Conservation (phyloP, 352 stramenopile species). For the Globisporangium ultimum region DNA sequence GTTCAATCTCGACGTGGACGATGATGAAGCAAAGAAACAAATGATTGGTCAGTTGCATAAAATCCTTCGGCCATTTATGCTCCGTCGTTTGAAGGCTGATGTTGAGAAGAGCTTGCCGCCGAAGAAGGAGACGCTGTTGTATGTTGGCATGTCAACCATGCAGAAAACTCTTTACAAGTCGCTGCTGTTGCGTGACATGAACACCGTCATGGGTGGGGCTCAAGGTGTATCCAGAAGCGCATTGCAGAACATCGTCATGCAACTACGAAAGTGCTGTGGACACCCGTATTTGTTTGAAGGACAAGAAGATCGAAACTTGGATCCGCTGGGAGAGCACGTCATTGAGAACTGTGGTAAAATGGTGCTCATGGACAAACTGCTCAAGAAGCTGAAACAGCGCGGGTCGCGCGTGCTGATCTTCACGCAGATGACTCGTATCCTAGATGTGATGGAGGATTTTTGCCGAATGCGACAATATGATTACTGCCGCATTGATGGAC, state of each 20-base stretch:
- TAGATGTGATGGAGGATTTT: slow-evolving; percentile 96
- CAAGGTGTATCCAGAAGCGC: slow-evolving; percentile 75
- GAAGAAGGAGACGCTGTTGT: slow-evolving; percentile 97
- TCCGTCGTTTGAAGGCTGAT: slow-evolving; percentile 97
- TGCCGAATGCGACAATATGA: slow-evolving; percentile 92
- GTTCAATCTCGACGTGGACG: slow-evolving; percentile 87
- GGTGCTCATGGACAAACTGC: slow-evolving; percentile 93
- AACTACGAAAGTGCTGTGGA: slow-evolving; percentile 86
- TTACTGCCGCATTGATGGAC: slow-evolving; percentile 87
- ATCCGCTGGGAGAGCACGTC: slow-evolving; percentile 95
- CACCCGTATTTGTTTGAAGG: slow-evolving; percentile 94
- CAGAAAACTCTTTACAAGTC: slow-evolving; percentile 98
- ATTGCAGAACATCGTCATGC: slow-evolving; percentile 87
- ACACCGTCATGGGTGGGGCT: slow-evolving; percentile 70
- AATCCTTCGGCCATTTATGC: slow-evolving; percentile 94
- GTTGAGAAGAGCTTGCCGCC: slow-evolving; percentile 97
- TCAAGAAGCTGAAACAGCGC: slow-evolving; percentile 84
- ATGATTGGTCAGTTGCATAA: slow-evolving; percentile 89
- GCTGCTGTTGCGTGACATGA: slow-evolving; percentile 94
- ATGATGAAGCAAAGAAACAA: slow-evolving; percentile 88
- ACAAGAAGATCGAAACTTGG: slow-evolving; percentile 93
- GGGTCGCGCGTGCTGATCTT: slow-evolving; percentile 91
- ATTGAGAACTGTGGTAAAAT: slow-evolving; percentile 98
- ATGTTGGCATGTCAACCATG: slow-evolving; percentile 89
- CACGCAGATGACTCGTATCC: slow-evolving; percentile 91